Evolutionary conservation across 352 stramenopile genomes (phyloP).

Genomic region (Pythium phragmiticola): DNA sequence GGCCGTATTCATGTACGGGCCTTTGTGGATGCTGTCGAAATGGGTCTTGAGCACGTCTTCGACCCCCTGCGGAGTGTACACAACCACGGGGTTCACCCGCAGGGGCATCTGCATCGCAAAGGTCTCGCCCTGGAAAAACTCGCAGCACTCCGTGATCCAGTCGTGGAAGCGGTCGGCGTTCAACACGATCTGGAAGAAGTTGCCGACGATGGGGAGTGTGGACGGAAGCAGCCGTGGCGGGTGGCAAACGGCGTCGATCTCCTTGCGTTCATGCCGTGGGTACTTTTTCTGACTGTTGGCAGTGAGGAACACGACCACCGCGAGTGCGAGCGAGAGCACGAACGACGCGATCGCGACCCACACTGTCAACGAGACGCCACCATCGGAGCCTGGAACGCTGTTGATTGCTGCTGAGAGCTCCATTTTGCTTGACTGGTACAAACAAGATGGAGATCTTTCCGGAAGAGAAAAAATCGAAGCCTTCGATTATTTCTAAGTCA

Average conservation of each 20-base stretch:
- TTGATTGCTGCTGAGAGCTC: neutral
- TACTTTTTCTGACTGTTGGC: neutral
- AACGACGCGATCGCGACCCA: neutral
- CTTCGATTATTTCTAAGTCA: neutral
- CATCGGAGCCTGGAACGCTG: no score
- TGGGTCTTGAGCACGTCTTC: conserved; percentile 32
- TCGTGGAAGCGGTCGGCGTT: conserved; percentile 37
- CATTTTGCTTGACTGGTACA: neutral
- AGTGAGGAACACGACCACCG: neutral
- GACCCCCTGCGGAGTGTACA: conserved; percentile 33
- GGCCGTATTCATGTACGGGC: neutral
- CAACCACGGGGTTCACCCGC: conserved; percentile 31
- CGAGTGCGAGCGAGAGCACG: neutral
- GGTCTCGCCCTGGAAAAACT: conserved; percentile 33
- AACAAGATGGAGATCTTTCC: neutral
- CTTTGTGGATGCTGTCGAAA: conserved; percentile 23
- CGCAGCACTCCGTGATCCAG: conserved; percentile 38
- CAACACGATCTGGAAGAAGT: conserved; percentile 39
- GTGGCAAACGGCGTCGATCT: neutral
- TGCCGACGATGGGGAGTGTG: conserved; percentile 33
- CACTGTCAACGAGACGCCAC: neutral
- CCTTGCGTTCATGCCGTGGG: neutral
- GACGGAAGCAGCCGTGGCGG: conserved; percentile 2
- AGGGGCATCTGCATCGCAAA: conserved; percentile 35
- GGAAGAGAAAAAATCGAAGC: neutral